Evolutionary conservation across 2,329 filamentous ascomycete species (phyloP).

Genomic region (Aspergillus sp.): DNA sequence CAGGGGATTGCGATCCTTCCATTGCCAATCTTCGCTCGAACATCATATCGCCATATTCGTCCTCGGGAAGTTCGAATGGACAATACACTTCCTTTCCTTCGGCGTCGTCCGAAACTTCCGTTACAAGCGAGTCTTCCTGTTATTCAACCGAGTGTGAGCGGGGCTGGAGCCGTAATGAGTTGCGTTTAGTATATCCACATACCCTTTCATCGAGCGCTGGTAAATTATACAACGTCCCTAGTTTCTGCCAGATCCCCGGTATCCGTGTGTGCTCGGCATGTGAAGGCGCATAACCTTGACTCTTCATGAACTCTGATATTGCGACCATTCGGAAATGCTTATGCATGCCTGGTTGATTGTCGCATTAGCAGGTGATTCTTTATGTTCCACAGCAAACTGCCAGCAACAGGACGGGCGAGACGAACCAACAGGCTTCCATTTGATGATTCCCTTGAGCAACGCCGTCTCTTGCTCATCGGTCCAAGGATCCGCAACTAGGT

Average conservation of each 20-base stretch:
- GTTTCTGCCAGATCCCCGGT: slow-evolving; percentile 87
- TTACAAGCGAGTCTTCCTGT: slow-evolving; percentile 55
- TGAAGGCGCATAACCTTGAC: slow-evolving; percentile 71
- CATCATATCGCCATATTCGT: slow-evolving; percentile 50
- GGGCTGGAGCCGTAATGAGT: background rate
- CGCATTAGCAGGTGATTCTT: slow-evolving; percentile 4
- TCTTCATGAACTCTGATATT: slow-evolving; percentile 75
- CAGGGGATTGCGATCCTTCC: slow-evolving; percentile 44
- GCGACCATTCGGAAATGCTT: slow-evolving; percentile 92
- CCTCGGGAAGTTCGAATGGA: slow-evolving; percentile 63
- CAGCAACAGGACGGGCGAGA: slow-evolving; percentile 5
- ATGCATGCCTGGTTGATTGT: slow-evolving; percentile 64
- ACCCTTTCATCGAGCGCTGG: slow-evolving; percentile 83
- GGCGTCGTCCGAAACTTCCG: slow-evolving; percentile 58
- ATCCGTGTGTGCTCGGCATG: slow-evolving; percentile 76
- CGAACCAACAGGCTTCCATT: slow-evolving; percentile 92
- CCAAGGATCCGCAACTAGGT: slow-evolving; percentile 72
- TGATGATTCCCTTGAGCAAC: slow-evolving; percentile 87
- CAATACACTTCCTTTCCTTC: slow-evolving; percentile 57
- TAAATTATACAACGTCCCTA: slow-evolving; percentile 80
- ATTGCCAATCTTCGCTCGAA: slow-evolving; percentile 47
- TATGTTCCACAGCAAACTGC: background rate
- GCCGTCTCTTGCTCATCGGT: slow-evolving; percentile 94
- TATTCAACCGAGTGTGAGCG: slow-evolving; percentile 19
- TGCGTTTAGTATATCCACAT: slow-evolving; percentile 36